Base-by-base conservation (phyloP, 2,329 filamentous ascomycete species). In the Aspergillus nomiae region DNA sequence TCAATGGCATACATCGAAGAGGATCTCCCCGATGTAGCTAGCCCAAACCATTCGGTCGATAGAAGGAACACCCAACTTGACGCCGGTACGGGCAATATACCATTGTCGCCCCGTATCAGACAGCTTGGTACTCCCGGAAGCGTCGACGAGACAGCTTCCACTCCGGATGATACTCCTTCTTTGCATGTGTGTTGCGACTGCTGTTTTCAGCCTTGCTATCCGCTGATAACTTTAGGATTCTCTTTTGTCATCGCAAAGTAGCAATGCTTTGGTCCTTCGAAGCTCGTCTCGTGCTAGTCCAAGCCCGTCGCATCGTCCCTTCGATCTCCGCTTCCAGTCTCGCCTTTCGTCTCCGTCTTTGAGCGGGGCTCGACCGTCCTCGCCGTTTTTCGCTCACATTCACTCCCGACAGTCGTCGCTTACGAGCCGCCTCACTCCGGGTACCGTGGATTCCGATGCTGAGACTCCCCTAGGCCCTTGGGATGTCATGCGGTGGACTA, bases 401-500 rank as follows among this genome's bases (percentile, higher is more conserved):
- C 92, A 95, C 73, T 96, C 92, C 59, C 89, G 94, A 60, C 91
- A 92, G 70, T 90, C 88, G 1, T 97, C 94, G 1, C 73, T 93
- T 24, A 89, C 86, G 51, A 96, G 92, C 70, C 88, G 92, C 68
- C 78, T 91, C 12, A 73, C 89, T 16, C 80, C 81, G 41, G 82
- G 69, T 21, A 88, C 89, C 62, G 78, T 85, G 50, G 82, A 88
- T 61, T 81, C 84, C 58, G 90, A 91, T 55, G 83, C 85, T 26
- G 91, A 94, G 67, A 87, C 89, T 1, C 85, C 88, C 3, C 89
- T 92, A 60, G 88, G 92, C 6, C 95, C 95, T 2, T 99, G 95
- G 96, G 95, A 99, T 73, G 93, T 98, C 59, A 91, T 99, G 63
- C 87, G 94, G 73, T 99, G 96, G 96, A 98, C 92, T 1, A 95